Evolutionary conservation across 2,329 filamentous ascomycete genomes (phyloP).

Genomic region (Paramyrothecium roridum): DNA sequence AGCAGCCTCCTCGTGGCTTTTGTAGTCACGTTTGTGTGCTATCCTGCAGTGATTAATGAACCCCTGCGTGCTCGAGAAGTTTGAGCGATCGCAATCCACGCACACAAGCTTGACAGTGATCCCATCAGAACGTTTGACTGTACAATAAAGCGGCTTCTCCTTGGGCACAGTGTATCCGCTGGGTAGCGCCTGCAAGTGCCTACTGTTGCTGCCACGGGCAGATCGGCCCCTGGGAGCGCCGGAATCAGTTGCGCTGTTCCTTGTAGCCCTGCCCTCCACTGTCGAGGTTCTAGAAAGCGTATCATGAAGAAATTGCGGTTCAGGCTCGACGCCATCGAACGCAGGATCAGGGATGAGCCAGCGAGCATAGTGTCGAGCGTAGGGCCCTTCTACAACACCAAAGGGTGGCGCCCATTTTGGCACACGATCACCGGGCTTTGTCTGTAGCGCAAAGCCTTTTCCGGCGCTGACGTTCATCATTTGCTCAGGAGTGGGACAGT

Average conservation of each 20-base stretch:
- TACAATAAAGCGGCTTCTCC: constrained; percentile 77
- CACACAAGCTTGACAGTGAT: constrained; percentile 88
- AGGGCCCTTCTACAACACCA: constrained; percentile 88
- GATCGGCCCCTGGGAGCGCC: constrained; percentile 46
- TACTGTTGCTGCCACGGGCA: constrained; percentile 46
- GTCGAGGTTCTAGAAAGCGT: constrained; percentile 39
- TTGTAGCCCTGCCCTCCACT: constrained; percentile 72
- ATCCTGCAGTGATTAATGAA: constrained; percentile 99
- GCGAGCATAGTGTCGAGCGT: constrained; percentile 89
- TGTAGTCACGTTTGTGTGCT: constrained; percentile 87
- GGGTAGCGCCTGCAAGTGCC: constrained; percentile 67
- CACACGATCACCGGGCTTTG: constrained; percentile 58
- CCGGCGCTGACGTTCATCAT: constrained; percentile 72
- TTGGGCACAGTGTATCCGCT: constrained; percentile 71
- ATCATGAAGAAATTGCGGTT: constrained; percentile 40
- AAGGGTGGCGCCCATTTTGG: constrained; percentile 82
- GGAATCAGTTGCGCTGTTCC: constrained; percentile 59
- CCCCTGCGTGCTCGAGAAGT: constrained; percentile 96
- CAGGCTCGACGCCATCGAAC: constrained; percentile 69
- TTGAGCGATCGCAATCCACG: constrained; percentile 79
- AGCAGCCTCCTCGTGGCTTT: constrained; percentile 93
- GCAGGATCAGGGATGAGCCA: constrained; percentile 88
- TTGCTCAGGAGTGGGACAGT: constrained; percentile 61
- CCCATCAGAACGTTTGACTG: constrained; percentile 82
- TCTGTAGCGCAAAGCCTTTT: constrained; percentile 66